Conservation (phyloP, 2,329 filamentous ascomycete genomes). For the Calonectria crousiana region DNA sequence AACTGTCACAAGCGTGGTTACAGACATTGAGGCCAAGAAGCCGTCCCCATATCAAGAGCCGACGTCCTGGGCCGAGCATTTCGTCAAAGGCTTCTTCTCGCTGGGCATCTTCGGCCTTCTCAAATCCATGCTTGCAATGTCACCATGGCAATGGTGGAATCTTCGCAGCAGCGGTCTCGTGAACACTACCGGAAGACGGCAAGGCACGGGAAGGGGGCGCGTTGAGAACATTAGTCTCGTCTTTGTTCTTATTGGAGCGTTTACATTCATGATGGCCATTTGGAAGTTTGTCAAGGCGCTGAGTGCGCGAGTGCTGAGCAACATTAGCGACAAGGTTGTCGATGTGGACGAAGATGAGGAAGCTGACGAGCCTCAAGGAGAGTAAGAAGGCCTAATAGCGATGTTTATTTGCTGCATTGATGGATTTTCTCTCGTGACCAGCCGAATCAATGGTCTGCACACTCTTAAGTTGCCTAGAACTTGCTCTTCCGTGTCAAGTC, state of each 20-base stretch:
- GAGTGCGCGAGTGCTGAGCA: constrained; percentile 79
- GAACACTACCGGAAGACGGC: constrained; percentile 62
- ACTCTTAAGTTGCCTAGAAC: constrained; percentile 96
- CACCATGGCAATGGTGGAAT: constrained; percentile 83
- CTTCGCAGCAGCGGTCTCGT: constrained; percentile 72
- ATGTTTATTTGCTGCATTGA: constrained; percentile 5
- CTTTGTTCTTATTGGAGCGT: constrained; percentile 82
- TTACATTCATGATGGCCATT: constrained; percentile 84
- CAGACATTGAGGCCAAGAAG: constrained; percentile 53
- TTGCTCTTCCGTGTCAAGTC: constrained; percentile 82
- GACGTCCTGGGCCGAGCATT: constrained; percentile 82
- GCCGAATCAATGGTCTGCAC: constrained; percentile 69
- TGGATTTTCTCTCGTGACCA: constrained; percentile 5
- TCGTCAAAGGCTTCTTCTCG: constrained; percentile 90
- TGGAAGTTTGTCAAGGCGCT: constrained; percentile 85
- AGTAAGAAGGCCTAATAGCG: constrained; percentile 49
- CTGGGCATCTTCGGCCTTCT: constrained; percentile 87
- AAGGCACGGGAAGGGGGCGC: constrained; percentile 79
- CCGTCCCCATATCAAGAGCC: constrained; percentile 60
- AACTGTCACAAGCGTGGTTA: constrained; percentile 60
- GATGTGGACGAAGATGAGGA: constrained; percentile 78
- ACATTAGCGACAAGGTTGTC: constrained; percentile 82
- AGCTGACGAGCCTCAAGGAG: constrained; percentile 44
- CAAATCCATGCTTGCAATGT: constrained; percentile 81
- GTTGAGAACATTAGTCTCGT: constrained; percentile 83